Evolutionary conservation across 805 yeast genomes (phyloP).

Genomic region (Candida stauntonica): DNA sequence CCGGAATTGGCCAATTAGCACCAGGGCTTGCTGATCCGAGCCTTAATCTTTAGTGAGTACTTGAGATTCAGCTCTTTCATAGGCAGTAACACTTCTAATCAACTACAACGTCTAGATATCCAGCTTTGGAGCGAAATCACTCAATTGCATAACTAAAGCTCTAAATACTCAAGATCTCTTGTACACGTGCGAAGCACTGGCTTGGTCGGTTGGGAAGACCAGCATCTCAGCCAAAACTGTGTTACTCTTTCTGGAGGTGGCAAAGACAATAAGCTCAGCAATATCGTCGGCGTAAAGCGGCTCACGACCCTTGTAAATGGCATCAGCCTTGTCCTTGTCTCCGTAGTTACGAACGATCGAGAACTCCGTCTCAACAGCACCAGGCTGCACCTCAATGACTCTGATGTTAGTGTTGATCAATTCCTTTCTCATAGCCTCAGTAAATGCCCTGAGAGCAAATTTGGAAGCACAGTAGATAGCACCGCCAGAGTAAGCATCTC

Average conservation of each 20-base stretch:
- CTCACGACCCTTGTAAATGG: constrained; percentile 49
- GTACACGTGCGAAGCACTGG: constrained; percentile 64
- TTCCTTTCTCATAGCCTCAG: constrained; percentile 72
- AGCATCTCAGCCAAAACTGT: constrained; percentile 70
- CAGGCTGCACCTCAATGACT: constrained; percentile 65
- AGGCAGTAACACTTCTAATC: no score
- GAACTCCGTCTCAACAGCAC: constrained; percentile 67
- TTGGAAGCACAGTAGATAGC: constrained; percentile 74
- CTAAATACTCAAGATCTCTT: constrained; percentile 42
- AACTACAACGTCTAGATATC: no score
- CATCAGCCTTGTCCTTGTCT: constrained; percentile 47
- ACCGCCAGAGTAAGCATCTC: constrained; percentile 77
- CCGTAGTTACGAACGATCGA: constrained; percentile 58
- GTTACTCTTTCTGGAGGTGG: constrained; percentile 51
- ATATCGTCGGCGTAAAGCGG: constrained; percentile 57
- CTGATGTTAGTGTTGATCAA: constrained; percentile 63
- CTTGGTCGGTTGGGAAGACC: constrained; percentile 84
- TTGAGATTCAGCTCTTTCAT: no score
- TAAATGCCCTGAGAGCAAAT: constrained; percentile 67
- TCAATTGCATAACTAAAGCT: no score
- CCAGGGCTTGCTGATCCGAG: no score
- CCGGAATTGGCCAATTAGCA: no score
- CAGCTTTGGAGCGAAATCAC: no score
- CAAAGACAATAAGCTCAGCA: constrained; percentile 57
- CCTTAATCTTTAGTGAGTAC: no score